Evolutionary conservation across 495 filamentous ascomycete genomes (phyloP).

Genomic region (Lepraria neglecta): DNA sequence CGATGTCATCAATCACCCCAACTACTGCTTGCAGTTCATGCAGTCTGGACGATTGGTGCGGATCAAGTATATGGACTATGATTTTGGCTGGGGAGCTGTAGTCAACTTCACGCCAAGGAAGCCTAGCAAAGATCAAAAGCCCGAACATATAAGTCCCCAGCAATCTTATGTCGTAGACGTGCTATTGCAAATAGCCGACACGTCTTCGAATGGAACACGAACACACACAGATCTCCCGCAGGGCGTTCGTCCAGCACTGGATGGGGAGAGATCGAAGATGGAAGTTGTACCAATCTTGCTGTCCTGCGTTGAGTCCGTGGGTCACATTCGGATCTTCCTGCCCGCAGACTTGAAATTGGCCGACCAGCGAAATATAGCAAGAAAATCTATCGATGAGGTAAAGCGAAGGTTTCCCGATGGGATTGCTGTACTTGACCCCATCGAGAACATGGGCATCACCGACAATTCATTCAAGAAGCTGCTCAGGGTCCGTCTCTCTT

Average conservation of each 20-base stretch:
- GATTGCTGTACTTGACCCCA: slow-evolving; percentile 76
- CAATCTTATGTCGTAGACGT: slow-evolving; percentile 77
- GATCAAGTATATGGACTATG: slow-evolving; percentile 66
- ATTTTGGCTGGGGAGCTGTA: slow-evolving; percentile 91
- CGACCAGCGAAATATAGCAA: slow-evolving; percentile 57
- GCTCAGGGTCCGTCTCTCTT: slow-evolving; percentile 54
- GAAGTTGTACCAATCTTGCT: slow-evolving; percentile 82
- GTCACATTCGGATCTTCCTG: slow-evolving; percentile 70
- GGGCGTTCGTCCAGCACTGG: slow-evolving; percentile 54
- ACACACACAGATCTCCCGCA: slow-evolving; percentile 55
- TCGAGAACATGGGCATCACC: slow-evolving; percentile 89
- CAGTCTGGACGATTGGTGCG: slow-evolving; percentile 76
- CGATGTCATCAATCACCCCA: slow-evolving; percentile 81
- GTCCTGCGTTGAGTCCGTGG: slow-evolving; percentile 72
- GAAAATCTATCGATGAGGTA: slow-evolving; percentile 66
- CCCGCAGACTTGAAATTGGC: slow-evolving; percentile 61
- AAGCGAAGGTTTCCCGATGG: slow-evolving; percentile 87
- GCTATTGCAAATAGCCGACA: slow-evolving; percentile 59
- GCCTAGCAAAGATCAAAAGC: slow-evolving; percentile 50
- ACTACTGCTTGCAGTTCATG: slow-evolving; percentile 72
- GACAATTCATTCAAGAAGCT: slow-evolving; percentile 91
- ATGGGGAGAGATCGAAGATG: slow-evolving; percentile 65
- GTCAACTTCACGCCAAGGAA: slow-evolving; percentile 61
- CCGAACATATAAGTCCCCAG: slow-evolving; percentile 61
- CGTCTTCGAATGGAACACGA: slow-evolving; percentile 49